phyloP scores from a whole-genome alignment of 345 rosid species.

The Nephelium lappaceum region DNA sequence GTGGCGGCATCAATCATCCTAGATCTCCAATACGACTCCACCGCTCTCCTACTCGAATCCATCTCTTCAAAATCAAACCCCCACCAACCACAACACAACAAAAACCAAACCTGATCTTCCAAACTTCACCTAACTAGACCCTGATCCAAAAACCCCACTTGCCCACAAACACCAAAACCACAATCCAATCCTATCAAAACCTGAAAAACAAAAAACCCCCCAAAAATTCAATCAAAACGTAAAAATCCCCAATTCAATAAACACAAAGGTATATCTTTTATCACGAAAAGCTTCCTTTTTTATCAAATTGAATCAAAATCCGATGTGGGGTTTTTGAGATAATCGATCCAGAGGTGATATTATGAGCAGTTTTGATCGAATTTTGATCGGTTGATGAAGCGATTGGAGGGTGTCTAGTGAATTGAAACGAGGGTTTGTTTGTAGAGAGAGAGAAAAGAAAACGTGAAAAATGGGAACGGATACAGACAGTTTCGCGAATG shows the following conservation, averaged over 20 bases:
- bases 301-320: not conserved
- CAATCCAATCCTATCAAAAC: not conserved
- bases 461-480: not conserved
- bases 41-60: conserved; percentile 99
- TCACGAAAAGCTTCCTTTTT: not conserved
- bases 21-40: conserved; percentile 98
- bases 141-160: not conserved
- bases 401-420: not conserved
- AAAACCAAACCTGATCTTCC: not conserved
- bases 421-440: not conserved
- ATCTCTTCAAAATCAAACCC: conserved; percentile 28
- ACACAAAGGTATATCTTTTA: not conserved
- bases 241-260: not conserved
- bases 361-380: not conserved
- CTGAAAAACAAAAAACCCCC: not conserved
- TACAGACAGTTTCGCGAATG: not conserved
- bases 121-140: not conserved
- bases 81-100: not conserved
- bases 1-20: conserved; percentile 90
- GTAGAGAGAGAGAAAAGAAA: not conserved
- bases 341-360: not conserved
- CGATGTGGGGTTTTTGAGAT: not conserved
- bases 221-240: not conserved
- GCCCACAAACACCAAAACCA: not conserved
- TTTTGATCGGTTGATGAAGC: not conserved